Base-by-base conservation (phyloP, 2,329 filamentous ascomycete species). In the Tolypocladium tundrense region DNA sequence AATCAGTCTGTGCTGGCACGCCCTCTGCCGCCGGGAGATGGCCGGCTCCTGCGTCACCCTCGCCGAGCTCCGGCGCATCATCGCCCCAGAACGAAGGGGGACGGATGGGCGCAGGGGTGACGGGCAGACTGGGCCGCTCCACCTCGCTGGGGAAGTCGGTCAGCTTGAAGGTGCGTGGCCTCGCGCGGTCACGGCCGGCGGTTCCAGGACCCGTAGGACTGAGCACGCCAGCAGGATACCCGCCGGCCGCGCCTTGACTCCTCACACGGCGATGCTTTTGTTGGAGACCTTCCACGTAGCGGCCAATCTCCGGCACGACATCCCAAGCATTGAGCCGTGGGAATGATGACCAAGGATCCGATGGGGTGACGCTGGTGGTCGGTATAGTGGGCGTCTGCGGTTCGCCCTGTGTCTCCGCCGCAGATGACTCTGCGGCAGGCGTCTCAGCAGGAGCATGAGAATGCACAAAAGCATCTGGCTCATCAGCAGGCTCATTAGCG, bases 321-420 rank as follows among this genome's bases (percentile, higher is more conserved):
- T 99, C 94, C 94, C 94, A 99, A 19, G 91, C 92, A 71, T 97
- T 99, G 55, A 79, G 83, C 53, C 85, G 82, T n/a, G 84, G 78
- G 70, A 88, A 96, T 53, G 80, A 80, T 61, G 84, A 81, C 89
- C 90, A 96, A 24, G 85, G 81, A 66, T 87, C 79, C 54, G 81
- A 75, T 42, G 78, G 68, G 27, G 72, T 74, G 58, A 76, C 64
- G 51, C 72, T 72, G 59, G 79, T 73, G 35, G 75, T 77, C 33
- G 80, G 77, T 55, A 79, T 80, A 50, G 71, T 69, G 56, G 81
- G 77, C 37, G 82, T 80, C 41, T 67, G 66, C 13, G 77, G 73
- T 60, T 77, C 77, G 64, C 69, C 75, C 54, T 64, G 63, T 41
- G 65, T 58, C 8, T 64, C 65, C 33, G 65, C 60, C 56, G 63